Conservation (phyloP, 2,329 filamentous ascomycete genomes). For the Juglanconis juglandina region DNA sequence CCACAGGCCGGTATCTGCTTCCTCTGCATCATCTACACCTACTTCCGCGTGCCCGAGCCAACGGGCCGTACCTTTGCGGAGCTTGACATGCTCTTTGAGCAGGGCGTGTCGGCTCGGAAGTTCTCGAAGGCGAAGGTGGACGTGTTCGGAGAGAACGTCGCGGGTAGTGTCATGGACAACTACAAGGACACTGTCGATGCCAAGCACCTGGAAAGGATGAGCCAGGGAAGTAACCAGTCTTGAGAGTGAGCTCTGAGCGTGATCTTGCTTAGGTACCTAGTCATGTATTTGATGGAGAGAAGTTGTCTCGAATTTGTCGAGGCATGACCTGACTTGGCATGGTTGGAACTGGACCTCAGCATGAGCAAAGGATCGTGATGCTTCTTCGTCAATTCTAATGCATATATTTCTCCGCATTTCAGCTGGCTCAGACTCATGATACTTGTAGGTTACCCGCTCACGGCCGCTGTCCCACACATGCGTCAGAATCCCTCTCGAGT, state of each 20-base stretch:
- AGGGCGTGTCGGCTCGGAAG: conserved; percentile 65
- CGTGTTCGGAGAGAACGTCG: conserved; percentile 52
- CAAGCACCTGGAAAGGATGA: conserved; percentile 26
- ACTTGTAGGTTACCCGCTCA: too few relatives aligned
- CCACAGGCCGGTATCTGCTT: conserved; percentile 68
- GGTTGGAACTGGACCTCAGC: too few relatives aligned
- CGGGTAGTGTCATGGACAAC: conserved; percentile 43
- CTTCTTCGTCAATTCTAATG: too few relatives aligned
- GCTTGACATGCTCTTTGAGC: conserved; percentile 80
- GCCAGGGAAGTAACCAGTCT: conserved; percentile 9
- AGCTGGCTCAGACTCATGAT: too few relatives aligned
- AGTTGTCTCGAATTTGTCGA: too few relatives aligned
- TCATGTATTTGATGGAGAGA: too few relatives aligned
- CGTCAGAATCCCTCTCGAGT: too few relatives aligned
- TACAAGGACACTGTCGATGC: conserved; percentile 42
- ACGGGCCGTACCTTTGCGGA: conserved; percentile 79
- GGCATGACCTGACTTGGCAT: too few relatives aligned
- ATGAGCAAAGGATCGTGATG: too few relatives aligned
- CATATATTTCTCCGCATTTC: too few relatives aligned
- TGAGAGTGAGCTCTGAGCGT: neutral
- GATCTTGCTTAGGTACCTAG: too few relatives aligned
- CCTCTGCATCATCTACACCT: conserved; percentile 76
- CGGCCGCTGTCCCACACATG: too few relatives aligned
- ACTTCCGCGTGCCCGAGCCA: conserved; percentile 78
- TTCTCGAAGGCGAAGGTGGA: conserved; percentile 61